Evolutionary conservation across 2,329 filamentous ascomycete species (phyloP).

Genomic region (Laburnicola sp.): DNA sequence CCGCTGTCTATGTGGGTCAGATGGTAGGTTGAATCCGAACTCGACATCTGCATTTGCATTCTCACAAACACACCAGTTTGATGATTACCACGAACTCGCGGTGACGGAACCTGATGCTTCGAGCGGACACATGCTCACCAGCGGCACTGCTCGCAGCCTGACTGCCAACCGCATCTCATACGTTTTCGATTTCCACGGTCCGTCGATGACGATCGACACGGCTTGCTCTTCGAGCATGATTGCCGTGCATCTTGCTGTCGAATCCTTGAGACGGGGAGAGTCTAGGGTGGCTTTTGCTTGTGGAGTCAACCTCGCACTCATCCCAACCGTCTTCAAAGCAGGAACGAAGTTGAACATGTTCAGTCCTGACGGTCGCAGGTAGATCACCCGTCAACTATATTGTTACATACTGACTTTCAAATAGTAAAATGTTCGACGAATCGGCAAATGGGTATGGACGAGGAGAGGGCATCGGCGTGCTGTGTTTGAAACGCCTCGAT

Average conservation of each 20-base stretch:
- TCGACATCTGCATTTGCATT: too few relatives aligned
- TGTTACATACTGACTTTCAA: not conserved
- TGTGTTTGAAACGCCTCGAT: conserved; percentile 51
- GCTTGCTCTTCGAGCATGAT: conserved; percentile 40
- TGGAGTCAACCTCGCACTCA: conserved; percentile 7
- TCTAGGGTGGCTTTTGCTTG: conserved; percentile 17
- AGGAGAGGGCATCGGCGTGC: conserved; percentile 55
- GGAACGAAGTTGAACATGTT: conserved; percentile 28
- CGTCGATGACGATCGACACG: conserved; percentile 42
- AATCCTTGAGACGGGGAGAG: conserved; percentile 14
- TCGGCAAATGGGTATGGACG: conserved; percentile 56
- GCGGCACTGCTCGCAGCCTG: conserved; percentile 27
- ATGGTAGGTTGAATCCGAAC: conserved; percentile 4
- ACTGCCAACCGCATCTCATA: conserved; percentile 41
- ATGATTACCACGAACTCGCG: conserved; percentile 20
- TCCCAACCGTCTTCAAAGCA: conserved; percentile 15
- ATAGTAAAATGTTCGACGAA: conserved; percentile 35
- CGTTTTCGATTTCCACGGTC: conserved; percentile 40
- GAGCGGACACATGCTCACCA: conserved; percentile 13
- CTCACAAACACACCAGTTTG: not conserved
- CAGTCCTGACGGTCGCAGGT: conserved; percentile 26
- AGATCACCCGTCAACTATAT: not conserved
- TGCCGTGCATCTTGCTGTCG: conserved; percentile 27
- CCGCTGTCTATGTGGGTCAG: conserved; percentile 16
- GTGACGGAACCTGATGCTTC: not conserved